Evolutionary conservation across 441 rosid genomes (phyloP).

Genomic region (Sinapis alba): DNA sequence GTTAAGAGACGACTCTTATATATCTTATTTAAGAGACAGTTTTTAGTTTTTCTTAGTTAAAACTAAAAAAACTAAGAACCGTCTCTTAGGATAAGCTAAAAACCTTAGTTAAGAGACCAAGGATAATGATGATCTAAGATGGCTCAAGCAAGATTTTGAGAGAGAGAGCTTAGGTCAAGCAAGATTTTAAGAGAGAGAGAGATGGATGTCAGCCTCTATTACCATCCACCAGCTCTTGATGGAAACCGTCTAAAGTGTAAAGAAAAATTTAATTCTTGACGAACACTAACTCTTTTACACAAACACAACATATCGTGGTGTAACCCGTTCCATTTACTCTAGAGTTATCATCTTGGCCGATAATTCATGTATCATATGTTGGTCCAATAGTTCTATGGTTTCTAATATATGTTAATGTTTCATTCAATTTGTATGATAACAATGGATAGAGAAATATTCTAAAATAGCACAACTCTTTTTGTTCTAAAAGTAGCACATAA

Average conservation of each 20-base stretch:
- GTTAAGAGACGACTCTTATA: too few species aligned
- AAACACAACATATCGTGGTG: not conserved
- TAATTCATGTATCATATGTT: not conserved
- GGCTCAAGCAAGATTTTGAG: constrained; percentile 41
- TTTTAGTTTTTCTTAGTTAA: too few species aligned
- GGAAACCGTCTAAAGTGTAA: constrained; percentile 14
- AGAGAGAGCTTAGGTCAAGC: constrained; percentile 38
- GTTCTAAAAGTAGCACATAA: not conserved
- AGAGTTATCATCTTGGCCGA: constrained; percentile 1
- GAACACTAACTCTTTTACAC: not conserved
- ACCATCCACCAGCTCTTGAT: constrained; percentile 56
- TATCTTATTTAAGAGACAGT: too few species aligned
- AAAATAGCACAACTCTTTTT: not conserved
- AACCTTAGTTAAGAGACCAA: too few species aligned
- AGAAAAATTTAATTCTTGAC: not conserved
- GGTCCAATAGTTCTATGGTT: not conserved
- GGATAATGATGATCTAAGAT: too few species aligned
- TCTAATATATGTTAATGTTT: not conserved
- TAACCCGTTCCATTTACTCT: not conserved
- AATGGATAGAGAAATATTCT: not conserved
- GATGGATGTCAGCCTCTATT: constrained; percentile 13
- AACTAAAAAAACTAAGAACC: too few species aligned
- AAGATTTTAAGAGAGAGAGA: constrained; percentile 33
- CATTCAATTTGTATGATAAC: not conserved
- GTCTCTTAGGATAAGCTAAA: too few species aligned